Percentiles rank a stretch among this genome's conserved stretches.
Evolutionary conservation across 805 yeast genomes (phyloP).

Genomic region (Candida glaebosa): DNA sequence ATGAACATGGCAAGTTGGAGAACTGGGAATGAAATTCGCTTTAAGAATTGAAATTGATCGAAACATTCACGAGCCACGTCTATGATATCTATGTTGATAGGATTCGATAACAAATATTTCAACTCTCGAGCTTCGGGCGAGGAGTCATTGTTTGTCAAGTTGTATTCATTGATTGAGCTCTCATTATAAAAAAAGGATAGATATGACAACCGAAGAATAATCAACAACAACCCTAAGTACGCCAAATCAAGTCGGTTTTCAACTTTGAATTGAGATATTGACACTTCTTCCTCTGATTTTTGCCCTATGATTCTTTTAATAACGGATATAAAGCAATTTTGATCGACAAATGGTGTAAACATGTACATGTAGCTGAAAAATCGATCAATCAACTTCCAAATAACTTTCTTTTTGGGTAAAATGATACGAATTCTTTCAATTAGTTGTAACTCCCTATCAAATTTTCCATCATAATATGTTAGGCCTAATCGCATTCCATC

Average conservation of each 20-base stretch:
- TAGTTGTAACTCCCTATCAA: constrained; percentile 27
- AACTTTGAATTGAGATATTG: constrained; percentile 19
- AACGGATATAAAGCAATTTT: constrained; percentile 42
- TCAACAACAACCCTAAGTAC: constrained; percentile 28
- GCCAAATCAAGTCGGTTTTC: constrained; percentile 30
- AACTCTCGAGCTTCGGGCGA: constrained; percentile 22
- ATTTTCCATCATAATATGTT: constrained; percentile 10
- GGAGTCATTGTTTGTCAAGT: constrained; percentile 21
- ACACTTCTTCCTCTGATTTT: constrained; percentile 18
- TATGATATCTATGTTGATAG: constrained; percentile 26
- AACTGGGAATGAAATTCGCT: constrained; percentile 44
- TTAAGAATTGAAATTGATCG: constrained; percentile 30
- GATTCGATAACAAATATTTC: constrained; percentile 25
- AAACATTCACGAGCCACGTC: constrained; percentile 32
- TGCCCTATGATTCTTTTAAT: constrained; percentile 42
- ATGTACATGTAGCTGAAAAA: constrained; percentile 58
- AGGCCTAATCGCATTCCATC: constrained; percentile 8
- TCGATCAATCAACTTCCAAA: constrained; percentile 52
- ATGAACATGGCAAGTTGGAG: constrained; percentile 53
- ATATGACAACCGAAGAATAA: constrained; percentile 32
- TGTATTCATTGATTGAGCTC: constrained; percentile 22
- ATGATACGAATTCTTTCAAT: constrained; percentile 27
- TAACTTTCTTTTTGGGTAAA: constrained; percentile 49
- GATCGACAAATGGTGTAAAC: constrained; percentile 62
- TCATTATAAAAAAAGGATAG: constrained; percentile 30